Base-by-base conservation (phyloP, 805 yeast species). In the Ogataea allantospora region DNA sequence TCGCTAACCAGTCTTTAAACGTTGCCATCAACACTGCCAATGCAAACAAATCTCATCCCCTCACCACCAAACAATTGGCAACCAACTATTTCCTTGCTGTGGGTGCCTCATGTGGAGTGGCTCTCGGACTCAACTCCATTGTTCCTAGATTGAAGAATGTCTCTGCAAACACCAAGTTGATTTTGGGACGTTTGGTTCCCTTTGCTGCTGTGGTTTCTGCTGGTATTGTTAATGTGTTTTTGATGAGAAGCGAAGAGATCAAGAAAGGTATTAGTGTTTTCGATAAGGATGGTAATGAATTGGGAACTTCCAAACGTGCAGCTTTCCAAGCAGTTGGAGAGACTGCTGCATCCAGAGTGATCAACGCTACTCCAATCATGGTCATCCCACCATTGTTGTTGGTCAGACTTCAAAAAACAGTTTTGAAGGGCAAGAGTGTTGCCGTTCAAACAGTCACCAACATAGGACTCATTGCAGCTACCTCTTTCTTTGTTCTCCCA, bases 161-260 rank as follows among this genome's bases (percentile, higher is more conserved):
- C n/a, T 61, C 75, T n/a, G 80, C 95, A 2, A 68, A 68, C 42
- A 78, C 97, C 2, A 79, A 71, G 55, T 65, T 82, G 50, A 71
- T 89, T 20, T 64, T 93, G 39, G 82, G 89, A 27, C 80, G 99
- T 50, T 71, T 93, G 40, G 95, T 93, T 9, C 99, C 99, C 6
- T 93, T 93, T 67, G 98, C 98, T 0, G 99, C 99, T 2, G 99
- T 93, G 23, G 97, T 89, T 1, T 80, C 93, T 35, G 99, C 99
- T 1, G 98, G 99, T 58, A 71, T 93, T 22, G 95, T 88, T 26
- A 93, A 93, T 51, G 96, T 93, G n/a, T 88, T 87, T 55, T 73
- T 95, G 43, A 93, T 93, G 99, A 79, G 99, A 67, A 78, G 91
- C 40, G 95, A 89, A 62, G 99, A 93, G 65, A 80, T 93, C 57